Base-by-base conservation (phyloP, 306 rosid species). In the Rosa lucieae region DNA sequence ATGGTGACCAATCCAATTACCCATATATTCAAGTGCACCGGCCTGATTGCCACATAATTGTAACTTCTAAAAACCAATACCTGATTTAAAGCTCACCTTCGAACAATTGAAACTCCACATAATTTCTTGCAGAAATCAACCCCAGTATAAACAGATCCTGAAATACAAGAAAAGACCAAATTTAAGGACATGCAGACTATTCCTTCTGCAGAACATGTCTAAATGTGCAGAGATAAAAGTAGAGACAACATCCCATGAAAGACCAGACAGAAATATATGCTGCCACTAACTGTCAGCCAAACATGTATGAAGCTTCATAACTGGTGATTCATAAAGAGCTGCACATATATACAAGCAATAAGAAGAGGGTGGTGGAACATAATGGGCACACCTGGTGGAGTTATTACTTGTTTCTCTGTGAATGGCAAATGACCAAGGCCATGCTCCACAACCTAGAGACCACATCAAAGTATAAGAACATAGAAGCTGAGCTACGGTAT, bases 51-150 rank as follows among this genome's bases (percentile, higher is more conserved):
- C 46, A 5, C 49, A 69, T 61, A 49, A 53, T 48, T 43, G 53
- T 39, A 73, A 48, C 82, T 39, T 56, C 63, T n/a, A 63, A 81
- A 83, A 83, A 79, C 47, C 69, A 88, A 85, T 83, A 82, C 89
- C 89, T 77, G 88, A 78, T 73, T 76, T 86, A 86, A 78, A 80
- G 86, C 97, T 88, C 87, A 92, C 99, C 99, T 94, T 89, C 99
- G 90, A 80, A 94, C 81, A 78, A 94, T 92, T 74, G 99, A 94
- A 83, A 94, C 95, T 78, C 97, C 97, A 43, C 99, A 94, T 76
- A 94, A 82, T 79, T 94, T 94, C 86, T 94, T 94, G 89, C 99
- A 94, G 88, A 94, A 94, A 80, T 94, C 99, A 84, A 94, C 99
- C 66, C 99, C 99, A 37, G 97, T 88, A 77, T 94, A 94, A 78